These are phyloP conservation scores for Haplosporangium sp. DNA, from an alignment of 371 early-diverging fungal species.

Conservation along the genomic window DNA sequence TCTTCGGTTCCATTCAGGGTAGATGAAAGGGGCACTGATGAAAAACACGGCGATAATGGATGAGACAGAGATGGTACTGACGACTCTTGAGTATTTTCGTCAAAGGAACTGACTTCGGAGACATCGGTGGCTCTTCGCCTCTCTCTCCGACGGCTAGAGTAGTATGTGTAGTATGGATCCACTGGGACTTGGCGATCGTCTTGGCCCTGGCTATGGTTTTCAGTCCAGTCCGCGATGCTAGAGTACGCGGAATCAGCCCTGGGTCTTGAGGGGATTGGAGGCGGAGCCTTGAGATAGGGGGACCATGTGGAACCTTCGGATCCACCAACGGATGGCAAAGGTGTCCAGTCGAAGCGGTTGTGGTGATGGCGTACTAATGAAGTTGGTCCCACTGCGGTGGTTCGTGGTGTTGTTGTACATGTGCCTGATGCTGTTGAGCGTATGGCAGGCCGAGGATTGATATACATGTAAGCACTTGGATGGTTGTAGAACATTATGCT, in stretches of 20 bases:
- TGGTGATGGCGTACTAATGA: neutral
- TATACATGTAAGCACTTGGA: constrained; percentile 21
- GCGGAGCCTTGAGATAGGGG: constrained; percentile 12
- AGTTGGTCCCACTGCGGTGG: too few relatives aligned
- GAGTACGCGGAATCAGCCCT: neutral
- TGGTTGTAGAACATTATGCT: constrained; percentile 36
- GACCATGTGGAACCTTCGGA: constrained; percentile 40
- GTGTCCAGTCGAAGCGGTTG: neutral
- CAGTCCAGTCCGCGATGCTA: neutral
- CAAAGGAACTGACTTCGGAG: too few relatives aligned
- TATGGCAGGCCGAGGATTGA: constrained; percentile 2
- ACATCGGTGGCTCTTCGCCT: too few relatives aligned
- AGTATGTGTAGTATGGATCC: too few relatives aligned
- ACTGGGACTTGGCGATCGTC: too few relatives aligned
- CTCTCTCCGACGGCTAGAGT: too few relatives aligned
- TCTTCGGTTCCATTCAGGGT: neutral
- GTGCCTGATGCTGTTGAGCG: too few relatives aligned
- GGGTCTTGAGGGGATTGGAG: neutral
- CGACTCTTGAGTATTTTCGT: too few relatives aligned
- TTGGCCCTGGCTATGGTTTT: neutral
- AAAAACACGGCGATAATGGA: too few relatives aligned
- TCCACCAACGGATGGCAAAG: constrained; percentile 26
- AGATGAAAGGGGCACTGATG: neutral
- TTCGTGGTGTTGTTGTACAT: too few relatives aligned
- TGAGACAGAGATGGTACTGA: too few relatives aligned